Conservation (phyloP, 140 eudicot genomes). For the Flaveria floridana region DNA sequence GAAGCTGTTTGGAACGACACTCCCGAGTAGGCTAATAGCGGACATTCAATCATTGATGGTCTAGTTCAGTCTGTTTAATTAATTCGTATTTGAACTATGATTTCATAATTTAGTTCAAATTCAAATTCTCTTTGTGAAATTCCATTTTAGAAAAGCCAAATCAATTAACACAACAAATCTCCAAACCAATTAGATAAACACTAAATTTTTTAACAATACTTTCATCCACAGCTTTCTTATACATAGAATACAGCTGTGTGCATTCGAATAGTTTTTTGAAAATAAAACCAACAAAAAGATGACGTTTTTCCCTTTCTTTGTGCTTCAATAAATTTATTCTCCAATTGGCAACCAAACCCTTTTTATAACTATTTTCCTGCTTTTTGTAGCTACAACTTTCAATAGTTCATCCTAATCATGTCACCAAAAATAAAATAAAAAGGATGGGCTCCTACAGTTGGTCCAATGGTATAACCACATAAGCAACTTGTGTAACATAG, state of each 20-base stretch:
- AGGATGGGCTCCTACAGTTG: conserved; percentile 23
- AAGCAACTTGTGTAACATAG: conserved; percentile 19
- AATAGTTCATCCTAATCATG: conserved; percentile 9
- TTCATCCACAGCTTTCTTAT: not conserved
- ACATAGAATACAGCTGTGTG: not conserved
- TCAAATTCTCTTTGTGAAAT: no score
- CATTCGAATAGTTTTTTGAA: not conserved
- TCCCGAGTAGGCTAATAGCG: no score
- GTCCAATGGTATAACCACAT: conserved; percentile 25
- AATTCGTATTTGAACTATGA: no score
- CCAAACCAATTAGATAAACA: not conserved
- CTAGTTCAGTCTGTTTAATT: no score
- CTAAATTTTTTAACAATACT: not conserved
- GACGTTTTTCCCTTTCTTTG: not conserved
- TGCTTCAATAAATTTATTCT: not conserved
- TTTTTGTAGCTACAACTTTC: not conserved
- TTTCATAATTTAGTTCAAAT: no score
- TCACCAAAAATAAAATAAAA: not conserved
- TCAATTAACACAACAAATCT: no score
- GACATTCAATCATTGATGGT: no score
- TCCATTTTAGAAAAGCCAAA: no score
- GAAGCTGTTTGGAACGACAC: no score
- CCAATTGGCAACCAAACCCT: not conserved
- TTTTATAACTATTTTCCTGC: not conserved
- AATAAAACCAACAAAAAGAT: not conserved